These are phyloP conservation scores for Brettanomyces bruxellensis DNA, from an alignment of 805 yeast species.

Conservation along the genomic window DNA sequence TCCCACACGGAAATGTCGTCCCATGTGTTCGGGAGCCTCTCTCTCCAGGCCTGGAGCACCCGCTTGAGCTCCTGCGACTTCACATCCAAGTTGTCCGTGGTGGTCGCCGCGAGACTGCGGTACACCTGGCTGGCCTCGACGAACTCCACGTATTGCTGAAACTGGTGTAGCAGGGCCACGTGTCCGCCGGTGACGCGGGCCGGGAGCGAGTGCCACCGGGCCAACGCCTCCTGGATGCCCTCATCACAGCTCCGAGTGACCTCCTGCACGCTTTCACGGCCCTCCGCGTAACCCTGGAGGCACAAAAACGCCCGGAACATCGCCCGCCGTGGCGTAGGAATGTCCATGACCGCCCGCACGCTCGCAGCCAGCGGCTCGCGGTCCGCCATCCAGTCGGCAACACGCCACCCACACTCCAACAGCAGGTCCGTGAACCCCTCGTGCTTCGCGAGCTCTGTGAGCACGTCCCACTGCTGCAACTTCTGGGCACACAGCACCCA, in stretches of 20 bases:
- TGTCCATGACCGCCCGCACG: constrained; percentile 94
- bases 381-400: constrained; percentile 96
- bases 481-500: constrained; percentile 98
- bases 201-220: constrained; percentile 92
- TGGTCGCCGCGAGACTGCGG: constrained; percentile 77
- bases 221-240: constrained; percentile 85
- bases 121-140: constrained; percentile 96
- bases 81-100: constrained; percentile 83
- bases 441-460: constrained; percentile 93
- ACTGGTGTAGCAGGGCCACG: constrained; percentile 79
- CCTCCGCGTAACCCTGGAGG: constrained; percentile 88
- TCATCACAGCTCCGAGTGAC: constrained; percentile 86
- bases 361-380: constrained; percentile 90
- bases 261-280: constrained; percentile 76
- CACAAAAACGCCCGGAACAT: constrained; percentile 90
- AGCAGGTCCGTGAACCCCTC: constrained; percentile 94
- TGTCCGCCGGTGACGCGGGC: constrained; percentile 71
- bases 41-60: constrained; percentile 96
- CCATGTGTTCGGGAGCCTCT: constrained; percentile 92
- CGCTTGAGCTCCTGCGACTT: constrained; percentile 93
- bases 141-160: constrained; percentile 95
- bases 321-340: constrained; percentile 95
- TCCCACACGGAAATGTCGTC: constrained; percentile 98
- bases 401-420: constrained; percentile 99
- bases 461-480: constrained; percentile 94